Base-by-base conservation (phyloP, 306 rosid species). In the Trichosanthes cucumerina region DNA sequence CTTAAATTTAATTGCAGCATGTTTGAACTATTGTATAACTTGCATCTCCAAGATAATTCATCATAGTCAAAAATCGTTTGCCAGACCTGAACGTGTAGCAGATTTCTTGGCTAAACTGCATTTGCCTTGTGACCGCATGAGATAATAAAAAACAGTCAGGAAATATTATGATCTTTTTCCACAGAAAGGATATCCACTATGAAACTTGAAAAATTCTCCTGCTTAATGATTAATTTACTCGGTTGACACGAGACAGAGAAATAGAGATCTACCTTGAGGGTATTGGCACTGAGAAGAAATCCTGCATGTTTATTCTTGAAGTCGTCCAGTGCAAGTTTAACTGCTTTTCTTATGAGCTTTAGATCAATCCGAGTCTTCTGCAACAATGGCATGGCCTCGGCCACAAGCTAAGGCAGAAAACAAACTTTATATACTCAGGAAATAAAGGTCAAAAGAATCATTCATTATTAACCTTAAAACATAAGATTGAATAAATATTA, bases 261-360 rank as follows among this genome's bases (percentile, higher is more conserved):
- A 39, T 57, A 79, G 83, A 66, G 75, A 47, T 47, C 65, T 81
- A 92, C 99, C 96, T 90, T 88, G 60, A 88, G 81, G 81, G 93
- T 91, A 47, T 79, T 95, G n/a, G 89, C 89, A 86, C 97, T 95
- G 81, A 92, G 79, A 80, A 95, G 90, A 82, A 81, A 84, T 69
- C 97, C 97, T 0, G 90, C 77, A 79, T 92, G 84, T 77, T 86
- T 92, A 56, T 80, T 88, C 88, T 91, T 95, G 89, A 95, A 82
- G 86, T 92, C 97, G 82, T 92, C 90, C 79, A 92, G 83, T 50
- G 99, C 88, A 77, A 87, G 84, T 79, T 90, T 85, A 50, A 92
- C 82, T 39, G 93, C 90, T 68, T 76, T 88, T 66, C 87, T 92
- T 31, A 83, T 80, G 84, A 95, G 93, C 73, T 82, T 92, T 81